Percentiles rank a stretch among this genome's conserved stretches.
These are phyloP conservation scores for Kuraishia molischiana DNA, from an alignment of 805 yeast genomes.

Conservation along the genomic window DNA sequence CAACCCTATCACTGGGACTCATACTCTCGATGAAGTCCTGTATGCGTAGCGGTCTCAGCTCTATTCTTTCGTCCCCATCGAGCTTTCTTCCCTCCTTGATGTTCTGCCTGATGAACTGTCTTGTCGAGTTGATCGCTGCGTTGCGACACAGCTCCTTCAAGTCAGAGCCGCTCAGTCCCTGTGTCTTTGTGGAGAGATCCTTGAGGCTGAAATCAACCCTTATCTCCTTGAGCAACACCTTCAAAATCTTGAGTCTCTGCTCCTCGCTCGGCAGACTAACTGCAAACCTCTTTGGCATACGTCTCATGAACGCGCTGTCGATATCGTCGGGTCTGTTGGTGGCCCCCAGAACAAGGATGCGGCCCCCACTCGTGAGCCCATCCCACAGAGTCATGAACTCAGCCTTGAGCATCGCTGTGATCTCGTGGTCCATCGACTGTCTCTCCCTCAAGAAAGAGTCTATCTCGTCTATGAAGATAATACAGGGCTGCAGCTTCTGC, in stretches of 20 bases:
- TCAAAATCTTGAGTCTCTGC: conserved; percentile 76
- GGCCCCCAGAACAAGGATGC: conserved; percentile 92
- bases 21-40: conserved; percentile 46
- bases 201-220: conserved; percentile 59
- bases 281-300: conserved; percentile 85
- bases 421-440: conserved; percentile 77
- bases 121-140: conserved; percentile 83
- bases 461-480: conserved; percentile 90
- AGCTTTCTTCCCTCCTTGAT: conserved; percentile 29
- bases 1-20: conserved; percentile 17
- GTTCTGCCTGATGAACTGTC: conserved; percentile 67
- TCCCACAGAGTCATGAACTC: conserved; percentile 78
- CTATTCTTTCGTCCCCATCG: conserved; percentile 23
- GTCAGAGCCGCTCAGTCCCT: conserved; percentile 85
- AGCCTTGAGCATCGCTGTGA: conserved; percentile 85
- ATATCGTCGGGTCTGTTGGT: conserved; percentile 97
- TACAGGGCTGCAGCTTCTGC: conserved; percentile 84
- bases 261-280: conserved; percentile 76
- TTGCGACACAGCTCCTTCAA: conserved; percentile 85
- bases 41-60: conserved; percentile 54
- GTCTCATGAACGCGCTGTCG: conserved; percentile 93
- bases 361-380: conserved; percentile 86
- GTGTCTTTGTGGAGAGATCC: conserved; percentile 50
- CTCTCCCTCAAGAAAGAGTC: conserved; percentile 88
- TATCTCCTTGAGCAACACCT: conserved; percentile 61